Conservation (phyloP, 768 basidiomycete species). For the Collybia mongolica region DNA sequence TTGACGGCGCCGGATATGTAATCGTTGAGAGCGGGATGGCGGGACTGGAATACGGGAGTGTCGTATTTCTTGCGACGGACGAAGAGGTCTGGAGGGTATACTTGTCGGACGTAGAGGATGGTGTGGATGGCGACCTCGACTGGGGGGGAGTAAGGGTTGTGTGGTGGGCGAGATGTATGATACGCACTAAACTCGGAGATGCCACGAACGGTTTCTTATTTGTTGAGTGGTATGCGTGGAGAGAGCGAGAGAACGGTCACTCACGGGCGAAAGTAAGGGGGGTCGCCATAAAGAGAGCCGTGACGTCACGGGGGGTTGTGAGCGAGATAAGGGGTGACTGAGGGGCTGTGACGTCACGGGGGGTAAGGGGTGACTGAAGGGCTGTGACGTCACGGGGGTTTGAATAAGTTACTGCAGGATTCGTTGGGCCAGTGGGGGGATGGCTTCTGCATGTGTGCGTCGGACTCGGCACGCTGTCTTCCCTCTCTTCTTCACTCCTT, state of each 20-base stretch:
- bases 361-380: no score
- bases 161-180: conserved; percentile 4
- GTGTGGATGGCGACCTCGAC: conserved; percentile 95
- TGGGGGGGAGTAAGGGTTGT: conserved; percentile 23
- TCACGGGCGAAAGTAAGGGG: conserved; percentile 32
- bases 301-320: conserved; percentile 10
- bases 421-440: no score
- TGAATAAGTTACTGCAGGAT: no score
- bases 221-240: conserved; percentile 2
- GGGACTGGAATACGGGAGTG: conserved; percentile 87
- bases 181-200: conserved; percentile 75
- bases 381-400: no score
- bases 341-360: no score
- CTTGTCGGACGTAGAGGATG: conserved; percentile 85
- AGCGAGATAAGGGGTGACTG: no score
- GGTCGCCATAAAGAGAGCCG: conserved; percentile 27
- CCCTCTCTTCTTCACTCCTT: conserved; percentile 33
- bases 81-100: conserved; percentile 90
- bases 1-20: conserved; percentile 89
- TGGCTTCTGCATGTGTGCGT: no score
- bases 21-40: conserved; percentile 85
- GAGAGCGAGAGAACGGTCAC: conserved; percentile 3
- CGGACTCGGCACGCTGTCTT: no score
- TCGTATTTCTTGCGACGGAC: conserved; percentile 87
- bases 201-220: conserved; percentile 59